Conservation (phyloP, 78 protist species). For the Pigoraptor vietnamica region DNA sequence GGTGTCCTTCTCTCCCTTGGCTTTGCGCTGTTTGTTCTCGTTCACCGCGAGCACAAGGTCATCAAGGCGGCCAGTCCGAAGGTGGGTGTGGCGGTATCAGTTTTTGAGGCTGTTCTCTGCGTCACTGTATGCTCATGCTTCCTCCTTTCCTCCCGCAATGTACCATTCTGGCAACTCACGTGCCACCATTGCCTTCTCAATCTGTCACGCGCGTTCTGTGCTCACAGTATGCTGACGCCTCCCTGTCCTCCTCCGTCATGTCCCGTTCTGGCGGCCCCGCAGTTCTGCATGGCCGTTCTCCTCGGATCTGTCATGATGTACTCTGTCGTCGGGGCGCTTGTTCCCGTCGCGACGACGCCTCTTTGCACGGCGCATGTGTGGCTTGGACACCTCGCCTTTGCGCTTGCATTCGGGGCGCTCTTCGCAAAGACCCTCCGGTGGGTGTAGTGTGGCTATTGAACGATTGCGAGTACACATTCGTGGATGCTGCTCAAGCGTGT, state of each 20-base stretch:
- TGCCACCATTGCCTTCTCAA: background rate
- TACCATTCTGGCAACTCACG: background rate
- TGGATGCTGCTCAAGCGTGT: background rate
- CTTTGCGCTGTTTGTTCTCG: background rate
- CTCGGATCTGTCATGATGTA: background rate
- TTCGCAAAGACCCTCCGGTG: background rate
- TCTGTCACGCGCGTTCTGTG: background rate
- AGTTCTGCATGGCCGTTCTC: background rate
- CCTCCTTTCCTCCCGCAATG: too few relatives aligned
- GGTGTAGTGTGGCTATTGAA: background rate
- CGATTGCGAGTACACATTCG: background rate
- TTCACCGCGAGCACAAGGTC: background rate
- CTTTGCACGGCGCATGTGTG: background rate
- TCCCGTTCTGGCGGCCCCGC: too few relatives aligned
- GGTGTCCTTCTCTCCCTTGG: background rate
- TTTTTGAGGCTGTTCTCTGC: too few relatives aligned
- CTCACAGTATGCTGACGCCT: too few relatives aligned
- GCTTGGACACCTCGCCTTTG: background rate
- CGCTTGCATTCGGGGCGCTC: background rate
- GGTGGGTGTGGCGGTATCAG: too few relatives aligned
- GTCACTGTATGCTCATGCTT: too few relatives aligned
- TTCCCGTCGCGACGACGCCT: background rate
- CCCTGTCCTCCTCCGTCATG: too few relatives aligned
- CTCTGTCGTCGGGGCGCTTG: background rate
- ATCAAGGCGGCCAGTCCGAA: background rate